phyloP scores from a whole-genome alignment of 2,329 filamentous ascomycete species.

The Xylariales sp. region DNA sequence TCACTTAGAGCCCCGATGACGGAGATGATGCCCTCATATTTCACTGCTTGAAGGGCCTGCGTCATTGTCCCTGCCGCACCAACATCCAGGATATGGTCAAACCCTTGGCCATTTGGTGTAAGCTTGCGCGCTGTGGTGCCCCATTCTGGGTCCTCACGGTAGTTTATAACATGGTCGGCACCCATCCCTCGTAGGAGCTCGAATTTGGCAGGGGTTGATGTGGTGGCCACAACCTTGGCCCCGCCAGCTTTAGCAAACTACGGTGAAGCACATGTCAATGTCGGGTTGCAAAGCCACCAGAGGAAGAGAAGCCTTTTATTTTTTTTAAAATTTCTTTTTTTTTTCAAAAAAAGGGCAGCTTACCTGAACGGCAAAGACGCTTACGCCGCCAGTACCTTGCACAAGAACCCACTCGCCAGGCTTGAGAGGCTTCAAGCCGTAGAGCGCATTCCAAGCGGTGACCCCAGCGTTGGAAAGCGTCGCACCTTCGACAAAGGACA shows the following conservation, averaged over 20 bases:
- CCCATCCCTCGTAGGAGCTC: conserved; percentile 49
- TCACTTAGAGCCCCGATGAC: conserved; percentile 24
- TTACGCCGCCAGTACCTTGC: conserved; percentile 36
- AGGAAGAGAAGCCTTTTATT: too few relatives aligned
- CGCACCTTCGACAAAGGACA: conserved; percentile 26
- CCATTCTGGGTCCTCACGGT: conserved; percentile 51
- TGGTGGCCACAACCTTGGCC: conserved; percentile 54
- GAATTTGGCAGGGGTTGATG: conserved; percentile 50
- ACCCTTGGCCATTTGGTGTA: conserved; percentile 41
- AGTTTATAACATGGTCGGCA: conserved; percentile 57
- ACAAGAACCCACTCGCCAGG: conserved; percentile 27
- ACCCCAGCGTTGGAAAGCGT: conserved; percentile 44
- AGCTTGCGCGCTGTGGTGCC: conserved; percentile 50
- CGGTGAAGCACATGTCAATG: too few relatives aligned
- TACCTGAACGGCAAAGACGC: too few relatives aligned
- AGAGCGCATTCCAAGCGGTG: conserved; percentile 49
- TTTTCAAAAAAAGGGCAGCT: too few relatives aligned
- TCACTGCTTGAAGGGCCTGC: conserved; percentile 48
- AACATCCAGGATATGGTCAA: conserved; percentile 63
- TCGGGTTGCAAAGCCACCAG: too few relatives aligned
- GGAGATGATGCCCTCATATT: conserved; percentile 26
- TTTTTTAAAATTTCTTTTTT: too few relatives aligned
- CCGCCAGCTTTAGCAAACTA: conserved; percentile 44
- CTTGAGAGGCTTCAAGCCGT: conserved; percentile 38
- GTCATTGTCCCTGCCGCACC: conserved; percentile 58